A percentile compares a stretch with the other conserved stretches of the same genome.
phyloP scores from a whole-genome alignment of 768 basidiomycete species.

The Amanita rimosa region DNA sequence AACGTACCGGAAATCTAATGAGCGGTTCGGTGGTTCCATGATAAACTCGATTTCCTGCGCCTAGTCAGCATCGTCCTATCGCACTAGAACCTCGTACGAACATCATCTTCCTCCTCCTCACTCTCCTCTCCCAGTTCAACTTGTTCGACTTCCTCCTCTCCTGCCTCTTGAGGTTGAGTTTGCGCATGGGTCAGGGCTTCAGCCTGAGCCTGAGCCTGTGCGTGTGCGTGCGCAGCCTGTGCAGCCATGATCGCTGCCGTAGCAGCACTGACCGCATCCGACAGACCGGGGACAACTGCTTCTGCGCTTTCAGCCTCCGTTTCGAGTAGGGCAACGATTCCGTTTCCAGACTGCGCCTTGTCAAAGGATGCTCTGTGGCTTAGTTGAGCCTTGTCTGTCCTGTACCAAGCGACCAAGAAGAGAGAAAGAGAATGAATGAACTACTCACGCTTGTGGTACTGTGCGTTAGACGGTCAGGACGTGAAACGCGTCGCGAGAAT shows the following conservation, averaged over 20 bases:
- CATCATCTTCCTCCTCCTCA: constrained; percentile 26
- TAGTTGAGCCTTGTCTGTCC: neutral
- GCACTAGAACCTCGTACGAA: constrained; percentile 2
- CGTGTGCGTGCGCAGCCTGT: neutral
- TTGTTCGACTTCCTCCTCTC: constrained; percentile 25
- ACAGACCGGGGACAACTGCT: constrained; percentile 22
- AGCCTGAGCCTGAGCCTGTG: constrained; percentile 8
- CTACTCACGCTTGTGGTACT: constrained; percentile 59
- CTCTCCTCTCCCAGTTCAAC: constrained; percentile 24
- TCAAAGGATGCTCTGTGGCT: constrained; percentile 26
- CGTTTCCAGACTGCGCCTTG: constrained; percentile 31
- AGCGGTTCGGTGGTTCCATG: constrained; percentile 66
- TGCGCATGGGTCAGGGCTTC: constrained; percentile 21
- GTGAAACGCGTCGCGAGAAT: constrained; percentile 19
- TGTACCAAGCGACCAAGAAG: constrained; percentile 9
- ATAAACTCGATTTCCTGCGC: constrained; percentile 85
- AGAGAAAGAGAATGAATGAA: constrained; percentile 7
- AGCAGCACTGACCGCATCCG: constrained; percentile 14
- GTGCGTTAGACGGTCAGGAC: constrained; percentile 25
- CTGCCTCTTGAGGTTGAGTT: constrained; percentile 18
- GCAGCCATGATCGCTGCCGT: neutral
- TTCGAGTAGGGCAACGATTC: constrained; percentile 39
- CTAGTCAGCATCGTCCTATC: neutral
- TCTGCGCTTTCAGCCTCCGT: constrained; percentile 29
- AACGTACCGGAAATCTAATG: constrained; percentile 62